Conservation (phyloP, 2,329 filamentous ascomycete genomes). For the Neofusicoccum cordaticola region DNA sequence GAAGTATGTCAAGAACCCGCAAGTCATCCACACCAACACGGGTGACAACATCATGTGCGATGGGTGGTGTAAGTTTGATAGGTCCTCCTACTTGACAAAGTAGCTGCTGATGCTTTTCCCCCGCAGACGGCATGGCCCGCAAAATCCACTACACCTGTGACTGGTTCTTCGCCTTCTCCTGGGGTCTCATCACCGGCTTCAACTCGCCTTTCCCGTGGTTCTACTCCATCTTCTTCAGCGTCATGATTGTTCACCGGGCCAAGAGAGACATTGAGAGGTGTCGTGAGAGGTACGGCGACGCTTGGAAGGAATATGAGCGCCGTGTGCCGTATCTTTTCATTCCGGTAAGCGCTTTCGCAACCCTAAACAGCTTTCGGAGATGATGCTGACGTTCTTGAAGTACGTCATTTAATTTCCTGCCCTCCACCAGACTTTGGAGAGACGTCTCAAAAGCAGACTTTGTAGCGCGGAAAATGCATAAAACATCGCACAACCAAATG, state of each 20-base stretch:
- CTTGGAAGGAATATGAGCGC: constrained; percentile 73
- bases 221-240: constrained; percentile 71
- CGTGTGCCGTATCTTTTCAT: constrained; percentile 76
- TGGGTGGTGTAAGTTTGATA: constrained; percentile 60
- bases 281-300: constrained; percentile 70
- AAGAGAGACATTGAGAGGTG: constrained; percentile 70
- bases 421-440: too few species aligned
- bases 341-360: constrained; percentile 49
- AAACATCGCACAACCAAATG: too few species aligned
- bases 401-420: too few species aligned
- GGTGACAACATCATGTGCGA: constrained; percentile 73
- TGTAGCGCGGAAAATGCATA: too few species aligned
- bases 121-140: constrained; percentile 60
- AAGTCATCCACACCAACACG: constrained; percentile 65
- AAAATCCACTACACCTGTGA: constrained; percentile 77
- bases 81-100: neutral
- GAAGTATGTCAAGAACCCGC: constrained; percentile 74
- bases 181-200: constrained; percentile 75
- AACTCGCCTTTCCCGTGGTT: constrained; percentile 78
- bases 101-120: constrained; percentile 19
- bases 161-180: constrained; percentile 70
- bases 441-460: too few species aligned
- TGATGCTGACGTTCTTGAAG: too few species aligned
- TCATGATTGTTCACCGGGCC: constrained; percentile 73
- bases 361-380: too few species aligned